Base-by-base conservation (phyloP, 2,329 filamentous ascomycete genomes). In the Chrysoporthe austroafricana region DNA sequence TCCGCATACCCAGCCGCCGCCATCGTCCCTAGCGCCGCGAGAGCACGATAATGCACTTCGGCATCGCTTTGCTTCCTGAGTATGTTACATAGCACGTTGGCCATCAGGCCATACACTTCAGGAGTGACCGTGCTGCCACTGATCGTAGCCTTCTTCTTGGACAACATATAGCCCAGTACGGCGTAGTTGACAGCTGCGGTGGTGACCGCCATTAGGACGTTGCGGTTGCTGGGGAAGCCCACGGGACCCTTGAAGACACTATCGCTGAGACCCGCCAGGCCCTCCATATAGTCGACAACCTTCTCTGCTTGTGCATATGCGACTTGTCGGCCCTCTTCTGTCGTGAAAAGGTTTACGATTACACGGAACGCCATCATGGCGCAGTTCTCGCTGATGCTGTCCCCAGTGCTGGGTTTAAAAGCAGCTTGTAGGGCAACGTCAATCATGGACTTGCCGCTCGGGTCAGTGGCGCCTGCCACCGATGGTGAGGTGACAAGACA, bases 171-270 rank as follows among this genome's bases (percentile, higher is more conserved):
- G 5, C 92, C 85, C 13, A 94, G 84, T 1, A 97, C 93, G 0
- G 93, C 85, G 71, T 92, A 91, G 79, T 99, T 98, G 76, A 98
- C 90, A 69, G 91, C 90, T 0, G 93, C 84, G 0, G 96, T 97
- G 0, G 92, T 89, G 21, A 93, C 83, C 0, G 96, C 95, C 66
- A 97, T 90, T 62, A 91, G 87, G 13, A 98, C 82, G 73, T 97
- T 97, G 63, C 91, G 88, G 76, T 96, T 96, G 63, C 78, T 80
- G 14, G 79, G 72, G 46, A 70, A 70, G 71, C 84, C 85, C n/a
- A 87, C 81, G 1, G 81, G 79, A 1, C 82, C 81, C 18, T 78
- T 82, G 61, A 79, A 81, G 1, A 82, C 81, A 3, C 78, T 82
- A 50, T 79, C 81, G 1, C 77, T 76, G 48, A 84, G 79, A 4